These are phyloP conservation scores for Antarctomyces pellizariae DNA, from an alignment of 495 filamentous ascomycete species.

Conservation along the genomic window DNA sequence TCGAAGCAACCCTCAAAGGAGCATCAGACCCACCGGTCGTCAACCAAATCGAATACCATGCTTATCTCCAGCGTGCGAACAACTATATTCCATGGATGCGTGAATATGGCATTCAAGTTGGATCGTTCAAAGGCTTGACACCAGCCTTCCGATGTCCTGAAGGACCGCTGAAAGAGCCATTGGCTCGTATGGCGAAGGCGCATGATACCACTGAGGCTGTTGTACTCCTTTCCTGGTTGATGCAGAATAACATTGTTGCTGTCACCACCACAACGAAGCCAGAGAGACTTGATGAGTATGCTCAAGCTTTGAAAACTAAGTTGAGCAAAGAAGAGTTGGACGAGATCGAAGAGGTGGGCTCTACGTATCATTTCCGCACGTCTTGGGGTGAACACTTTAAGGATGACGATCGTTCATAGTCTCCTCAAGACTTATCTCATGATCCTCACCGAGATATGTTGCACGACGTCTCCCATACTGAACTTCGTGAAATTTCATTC, in stretches of 20 bases:
- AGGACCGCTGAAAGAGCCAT: background rate
- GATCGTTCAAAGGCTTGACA: background rate
- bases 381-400: too few species aligned
- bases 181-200: background rate
- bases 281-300: background rate
- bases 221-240: background rate
- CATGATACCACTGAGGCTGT: background rate
- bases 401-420: too few species aligned
- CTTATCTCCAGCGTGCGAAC: background rate
- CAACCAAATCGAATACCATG: constrained; percentile 4
- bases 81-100: background rate
- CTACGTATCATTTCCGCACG: constrained; percentile 41
- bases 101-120: background rate
- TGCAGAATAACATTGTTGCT: background rate
- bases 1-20: constrained; percentile 1
- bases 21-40: constrained; percentile 1
- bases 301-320: constrained; percentile 30
- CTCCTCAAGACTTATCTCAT: too few species aligned
- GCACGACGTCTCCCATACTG: too few species aligned
- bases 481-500: too few species aligned
- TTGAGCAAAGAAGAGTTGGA: constrained; percentile 43
- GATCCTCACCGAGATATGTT: too few species aligned
- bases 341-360: constrained; percentile 32
- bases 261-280: background rate
- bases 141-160: too few species aligned